These are phyloP conservation scores for Aspergillus indologenus DNA, from an alignment of 495 filamentous ascomycete species.

Conservation along the genomic window DNA sequence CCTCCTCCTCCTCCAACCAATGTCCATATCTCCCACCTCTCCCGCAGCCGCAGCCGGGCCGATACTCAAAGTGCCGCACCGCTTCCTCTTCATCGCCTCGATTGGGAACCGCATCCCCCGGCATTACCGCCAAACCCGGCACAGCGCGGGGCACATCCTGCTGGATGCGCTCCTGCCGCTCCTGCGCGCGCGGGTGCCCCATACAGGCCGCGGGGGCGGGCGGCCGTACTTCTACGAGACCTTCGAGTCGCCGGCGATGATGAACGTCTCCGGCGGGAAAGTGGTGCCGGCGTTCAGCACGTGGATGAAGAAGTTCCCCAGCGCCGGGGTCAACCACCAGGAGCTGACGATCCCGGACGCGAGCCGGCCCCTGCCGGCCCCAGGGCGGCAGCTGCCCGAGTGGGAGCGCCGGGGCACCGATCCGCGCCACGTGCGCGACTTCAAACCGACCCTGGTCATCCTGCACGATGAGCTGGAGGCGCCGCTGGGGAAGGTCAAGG, in stretches of 20 bases:
- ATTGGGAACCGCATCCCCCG: constrained; percentile 61
- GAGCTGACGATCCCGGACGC: too few relatives aligned
- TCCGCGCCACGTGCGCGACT: constrained; percentile 18
- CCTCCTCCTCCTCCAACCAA: not conserved
- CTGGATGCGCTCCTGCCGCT: constrained; percentile 51
- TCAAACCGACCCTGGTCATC: constrained; percentile 56
- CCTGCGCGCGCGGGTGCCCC: constrained; percentile 45
- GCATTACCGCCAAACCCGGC: constrained; percentile 72
- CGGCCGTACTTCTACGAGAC: constrained; percentile 56
- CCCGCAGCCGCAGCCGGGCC: not conserved
- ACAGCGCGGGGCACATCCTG: constrained; percentile 74
- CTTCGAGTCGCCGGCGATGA: constrained; percentile 64
- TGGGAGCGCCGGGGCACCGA: constrained; percentile 13
- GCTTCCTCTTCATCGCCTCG: constrained; percentile 64
- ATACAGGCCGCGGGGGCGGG: constrained; percentile 35
- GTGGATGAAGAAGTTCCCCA: not conserved
- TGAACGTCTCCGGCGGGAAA: constrained; percentile 68
- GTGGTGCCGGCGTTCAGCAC: constrained; percentile 21
- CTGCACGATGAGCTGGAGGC: constrained; percentile 84
- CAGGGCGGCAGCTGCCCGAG: too few relatives aligned
- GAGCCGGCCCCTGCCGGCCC: too few relatives aligned
- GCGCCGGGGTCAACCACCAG: too few relatives aligned
- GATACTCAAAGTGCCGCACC: constrained; percentile 23
- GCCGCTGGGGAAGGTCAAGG: constrained; percentile 59
- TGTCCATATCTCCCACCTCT: not conserved